Evolutionary conservation across 2,329 filamentous ascomycete genomes (phyloP).

Genomic region (Aspergillus melleus): DNA sequence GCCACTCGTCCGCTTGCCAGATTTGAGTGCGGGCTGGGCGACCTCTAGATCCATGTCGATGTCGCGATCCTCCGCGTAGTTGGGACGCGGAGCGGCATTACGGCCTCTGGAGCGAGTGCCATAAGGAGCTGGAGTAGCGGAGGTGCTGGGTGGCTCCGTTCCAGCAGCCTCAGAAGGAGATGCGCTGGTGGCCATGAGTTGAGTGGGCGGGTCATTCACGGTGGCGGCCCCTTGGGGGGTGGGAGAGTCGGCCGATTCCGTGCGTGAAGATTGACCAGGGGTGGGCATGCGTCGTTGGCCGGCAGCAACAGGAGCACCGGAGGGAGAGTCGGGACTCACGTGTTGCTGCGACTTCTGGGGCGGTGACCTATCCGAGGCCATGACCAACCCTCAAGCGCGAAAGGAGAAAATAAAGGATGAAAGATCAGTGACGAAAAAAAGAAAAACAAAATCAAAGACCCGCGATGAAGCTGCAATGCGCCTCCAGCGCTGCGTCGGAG

Average conservation of each 20-base stretch:
- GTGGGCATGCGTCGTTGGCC: slow-evolving; percentile 22
- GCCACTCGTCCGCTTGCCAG: slow-evolving; percentile 32
- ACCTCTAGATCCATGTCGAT: slow-evolving; percentile 85
- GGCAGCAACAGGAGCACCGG: slow-evolving; percentile 16
- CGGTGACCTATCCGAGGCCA: slow-evolving; percentile 33
- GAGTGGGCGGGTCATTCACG: slow-evolving; percentile 40
- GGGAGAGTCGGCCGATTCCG: slow-evolving; percentile 22
- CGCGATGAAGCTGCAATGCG: slow-evolving; percentile 18
- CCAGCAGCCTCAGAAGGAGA: slow-evolving; percentile 41
- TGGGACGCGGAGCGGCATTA: slow-evolving; percentile 75
- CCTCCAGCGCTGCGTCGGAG: slow-evolving; percentile 15
- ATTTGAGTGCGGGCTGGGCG: slow-evolving; percentile 31
- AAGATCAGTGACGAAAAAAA: slow-evolving; percentile 1
- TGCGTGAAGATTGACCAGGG: slow-evolving; percentile 38
- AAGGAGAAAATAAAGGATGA: slow-evolving; percentile 1
- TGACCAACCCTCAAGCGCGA: slow-evolving; percentile 27
- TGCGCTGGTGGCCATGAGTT: slow-evolving; percentile 46
- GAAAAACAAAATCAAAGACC: slow-evolving; percentile 14
- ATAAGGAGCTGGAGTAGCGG: slow-evolving; percentile 67
- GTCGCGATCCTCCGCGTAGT: slow-evolving; percentile 94
- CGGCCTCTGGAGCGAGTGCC: slow-evolving; percentile 93
- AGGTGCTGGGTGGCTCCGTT: slow-evolving; percentile 39
- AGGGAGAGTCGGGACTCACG: slow-evolving; percentile 28
- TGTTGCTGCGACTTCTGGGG: slow-evolving; percentile 28
- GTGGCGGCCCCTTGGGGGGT: slow-evolving; percentile 21